Percentiles rank a stretch among this genome's conserved stretches.
Evolutionary conservation across 2,329 filamentous ascomycete species (phyloP).

Genomic region (Aureobasidium sp.): DNA sequence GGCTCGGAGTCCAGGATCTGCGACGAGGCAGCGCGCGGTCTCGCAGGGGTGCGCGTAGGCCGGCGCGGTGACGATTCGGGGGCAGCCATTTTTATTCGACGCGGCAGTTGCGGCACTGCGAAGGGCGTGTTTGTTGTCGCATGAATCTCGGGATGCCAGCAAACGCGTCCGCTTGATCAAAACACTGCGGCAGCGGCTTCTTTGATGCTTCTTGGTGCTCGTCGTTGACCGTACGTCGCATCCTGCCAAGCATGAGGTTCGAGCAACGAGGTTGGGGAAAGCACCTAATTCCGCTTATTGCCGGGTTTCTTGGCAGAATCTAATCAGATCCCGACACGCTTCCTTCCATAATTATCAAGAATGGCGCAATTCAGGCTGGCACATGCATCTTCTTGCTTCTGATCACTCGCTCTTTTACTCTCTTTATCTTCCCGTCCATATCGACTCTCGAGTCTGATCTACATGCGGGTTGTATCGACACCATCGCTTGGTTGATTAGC

Average conservation of each 20-base stretch:
- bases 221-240: conserved; percentile 1
- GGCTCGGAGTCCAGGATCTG: conserved; percentile 33
- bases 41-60: conserved; percentile 24
- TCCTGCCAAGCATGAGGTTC: neutral
- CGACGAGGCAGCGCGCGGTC: conserved; percentile 20
- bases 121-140: neutral
- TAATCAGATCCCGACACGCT: neutral
- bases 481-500: neutral
- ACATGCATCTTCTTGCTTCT: neutral
- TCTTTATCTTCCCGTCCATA: too few relatives aligned
- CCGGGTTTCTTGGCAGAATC: neutral
- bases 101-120: conserved; percentile 5
- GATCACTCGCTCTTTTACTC: neutral
- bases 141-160: neutral
- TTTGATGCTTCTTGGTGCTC: neutral
- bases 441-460: neutral
- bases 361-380: conserved; percentile 4
- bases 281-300: neutral
- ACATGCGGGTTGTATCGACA: neutral
- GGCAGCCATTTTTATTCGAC: conserved; percentile 21
- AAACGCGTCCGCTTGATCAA: neutral
- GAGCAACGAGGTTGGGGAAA: neutral
- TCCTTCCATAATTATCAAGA: neutral
- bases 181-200: neutral
- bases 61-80: conserved; percentile 21